These are phyloP conservation scores for Penicillium odoratum DNA, from an alignment of 495 filamentous ascomycete species.

Conservation along the genomic window DNA sequence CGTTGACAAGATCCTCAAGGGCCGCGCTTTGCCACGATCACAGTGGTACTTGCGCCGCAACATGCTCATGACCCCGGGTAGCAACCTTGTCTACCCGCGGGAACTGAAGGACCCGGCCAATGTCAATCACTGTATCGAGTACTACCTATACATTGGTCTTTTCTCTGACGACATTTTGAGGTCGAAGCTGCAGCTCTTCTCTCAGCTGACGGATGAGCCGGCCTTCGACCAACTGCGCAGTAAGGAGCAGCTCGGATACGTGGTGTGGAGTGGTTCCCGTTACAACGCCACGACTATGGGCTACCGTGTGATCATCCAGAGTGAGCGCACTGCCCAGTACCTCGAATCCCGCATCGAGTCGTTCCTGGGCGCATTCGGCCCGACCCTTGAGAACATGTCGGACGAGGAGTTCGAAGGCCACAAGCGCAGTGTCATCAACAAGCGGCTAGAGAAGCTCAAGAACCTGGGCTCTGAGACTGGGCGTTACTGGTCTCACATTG, in stretches of 20 bases:
- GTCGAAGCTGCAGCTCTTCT: slow-evolving; percentile 76
- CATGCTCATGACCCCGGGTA: slow-evolving; percentile 73
- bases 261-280: slow-evolving; percentile 81
- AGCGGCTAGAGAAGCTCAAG: slow-evolving; percentile 88
- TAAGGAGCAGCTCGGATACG: slow-evolving; percentile 96
- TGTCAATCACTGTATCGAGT: slow-evolving; percentile 96
- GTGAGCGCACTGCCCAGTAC: slow-evolving; percentile 79
- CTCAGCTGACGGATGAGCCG: slow-evolving; percentile 92
- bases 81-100: slow-evolving; percentile 79
- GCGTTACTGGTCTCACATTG: slow-evolving; percentile 82
- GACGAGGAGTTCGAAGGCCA: slow-evolving; percentile 86
- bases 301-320: slow-evolving; percentile 92
- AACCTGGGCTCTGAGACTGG: slow-evolving; percentile 82
- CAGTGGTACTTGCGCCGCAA: slow-evolving; percentile 81
- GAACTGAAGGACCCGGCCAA: slow-evolving; percentile 85
- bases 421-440: slow-evolving; percentile 86
- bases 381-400: slow-evolving; percentile 70
- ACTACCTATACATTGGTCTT: slow-evolving; percentile 77
- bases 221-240: slow-evolving; percentile 92
- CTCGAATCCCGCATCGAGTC: slow-evolving; percentile 83
- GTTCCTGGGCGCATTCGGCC: slow-evolving; percentile 69
- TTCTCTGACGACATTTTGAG: slow-evolving; percentile 64
- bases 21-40: slow-evolving; percentile 67
- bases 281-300: slow-evolving; percentile 71
- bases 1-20: slow-evolving; percentile 76